These are phyloP conservation scores for Kalanchoe fedtschenkoi DNA, from an alignment of 164 flowering plant genomes.

Conservation along the genomic window DNA sequence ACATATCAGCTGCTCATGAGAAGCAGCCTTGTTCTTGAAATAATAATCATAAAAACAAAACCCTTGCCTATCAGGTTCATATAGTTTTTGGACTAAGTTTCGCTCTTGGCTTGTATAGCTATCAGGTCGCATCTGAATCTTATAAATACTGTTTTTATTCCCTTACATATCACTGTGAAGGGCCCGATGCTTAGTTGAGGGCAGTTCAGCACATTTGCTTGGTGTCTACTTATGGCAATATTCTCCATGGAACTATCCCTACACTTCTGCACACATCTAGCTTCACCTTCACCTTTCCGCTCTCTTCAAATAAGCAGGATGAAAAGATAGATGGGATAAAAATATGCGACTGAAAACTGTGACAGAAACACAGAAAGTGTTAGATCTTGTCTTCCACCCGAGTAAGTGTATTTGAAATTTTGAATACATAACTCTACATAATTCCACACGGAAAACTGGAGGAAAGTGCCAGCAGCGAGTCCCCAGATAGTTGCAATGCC, in stretches of 20 bases:
- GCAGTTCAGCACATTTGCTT: no score
- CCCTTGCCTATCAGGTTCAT: no score
- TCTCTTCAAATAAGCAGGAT: constrained; percentile 96
- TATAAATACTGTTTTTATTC: no score
- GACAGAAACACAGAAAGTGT: constrained; percentile 19
- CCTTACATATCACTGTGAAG: no score
- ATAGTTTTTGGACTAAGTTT: no score
- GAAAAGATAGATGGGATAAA: constrained; percentile 80
- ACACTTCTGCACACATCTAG: constrained; percentile 84
- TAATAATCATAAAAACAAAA: no score
- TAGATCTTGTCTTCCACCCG: background rate
- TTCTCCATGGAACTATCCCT: constrained; percentile 90
- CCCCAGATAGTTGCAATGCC: constrained; percentile 97
- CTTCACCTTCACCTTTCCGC: constrained; percentile 89
- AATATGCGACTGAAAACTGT: constrained; percentile 89
- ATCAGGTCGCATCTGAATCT: no score
- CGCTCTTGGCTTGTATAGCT: no score
- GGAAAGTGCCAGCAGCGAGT: constrained; percentile 75
- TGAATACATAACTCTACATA: constrained; percentile 31
- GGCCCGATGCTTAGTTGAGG: no score
- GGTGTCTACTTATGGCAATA: constrained; percentile 75
- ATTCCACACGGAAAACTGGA: constrained; percentile 90
- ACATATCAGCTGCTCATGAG: no score
- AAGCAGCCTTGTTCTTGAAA: no score
- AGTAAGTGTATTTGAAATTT: constrained; percentile 32